Conservation (phyloP, 1,284 basidiomycete genomes). For the Cryptococcus sp. region DNA sequence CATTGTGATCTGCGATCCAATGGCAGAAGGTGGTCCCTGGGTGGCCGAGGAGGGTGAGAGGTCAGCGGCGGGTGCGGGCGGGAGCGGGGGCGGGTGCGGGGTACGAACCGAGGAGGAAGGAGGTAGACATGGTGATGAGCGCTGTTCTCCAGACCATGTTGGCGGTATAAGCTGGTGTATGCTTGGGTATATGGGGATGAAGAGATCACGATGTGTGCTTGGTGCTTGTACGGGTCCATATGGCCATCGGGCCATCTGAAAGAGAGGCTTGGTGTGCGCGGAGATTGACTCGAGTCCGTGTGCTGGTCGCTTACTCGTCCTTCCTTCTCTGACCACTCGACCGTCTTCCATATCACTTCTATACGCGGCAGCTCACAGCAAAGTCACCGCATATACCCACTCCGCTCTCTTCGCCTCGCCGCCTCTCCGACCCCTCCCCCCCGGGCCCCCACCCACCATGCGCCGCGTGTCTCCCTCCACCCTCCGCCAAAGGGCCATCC, state of each 20-base stretch:
- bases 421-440: no score
- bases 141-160: slow-evolving; percentile 46
- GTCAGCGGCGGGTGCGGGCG: neutral
- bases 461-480: slow-evolving; percentile 13
- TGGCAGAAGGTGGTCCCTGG: slow-evolving; percentile 47
- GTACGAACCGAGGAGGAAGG: slow-evolving; percentile 46
- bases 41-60: neutral
- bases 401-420: no score
- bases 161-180: neutral
- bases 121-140: slow-evolving; percentile 40
- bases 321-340: neutral
- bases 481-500: slow-evolving; percentile 9
- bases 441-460: slow-evolving; percentile 5
- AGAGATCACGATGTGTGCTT: neutral
- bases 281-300: neutral
- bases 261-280: neutral
- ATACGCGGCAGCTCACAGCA: no score
- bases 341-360: no score
- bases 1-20: slow-evolving; percentile 49
- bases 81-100: neutral
- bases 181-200: neutral
- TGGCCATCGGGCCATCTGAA: no score
- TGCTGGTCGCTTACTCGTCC: neutral
- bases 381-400: no score
- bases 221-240: neutral